Evolutionary conservation across 768 basidiomycete species (phyloP).

Genomic region (Kwoniella europaea): DNA sequence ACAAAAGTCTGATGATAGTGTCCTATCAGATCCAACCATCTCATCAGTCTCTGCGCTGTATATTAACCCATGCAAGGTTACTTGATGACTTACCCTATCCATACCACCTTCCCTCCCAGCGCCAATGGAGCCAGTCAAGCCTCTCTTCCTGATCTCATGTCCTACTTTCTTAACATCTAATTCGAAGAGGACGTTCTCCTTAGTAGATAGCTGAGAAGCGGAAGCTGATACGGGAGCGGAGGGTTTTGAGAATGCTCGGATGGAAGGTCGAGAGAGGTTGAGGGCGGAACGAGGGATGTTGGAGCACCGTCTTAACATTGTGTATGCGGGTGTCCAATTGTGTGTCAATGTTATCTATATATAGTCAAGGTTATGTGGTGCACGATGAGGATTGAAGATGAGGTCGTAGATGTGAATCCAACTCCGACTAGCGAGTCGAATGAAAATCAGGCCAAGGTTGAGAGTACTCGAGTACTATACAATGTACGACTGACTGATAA

Average conservation of each 20-base stretch:
- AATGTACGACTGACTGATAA: slow-evolving; percentile 4
- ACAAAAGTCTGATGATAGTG: slow-evolving; percentile 92
- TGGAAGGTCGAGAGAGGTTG: slow-evolving; percentile 19
- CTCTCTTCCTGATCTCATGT: slow-evolving; percentile 53
- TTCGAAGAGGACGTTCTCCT: slow-evolving; percentile 49
- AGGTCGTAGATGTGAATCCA: background rate
- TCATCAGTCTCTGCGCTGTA: background rate
- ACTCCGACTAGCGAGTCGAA: background rate
- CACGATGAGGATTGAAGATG: background rate
- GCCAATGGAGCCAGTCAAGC: slow-evolving; percentile 41
- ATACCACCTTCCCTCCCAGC: slow-evolving; percentile 50
- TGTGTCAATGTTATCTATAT: background rate
- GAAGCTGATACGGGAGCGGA: slow-evolving; percentile 30
- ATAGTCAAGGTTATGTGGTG: background rate
- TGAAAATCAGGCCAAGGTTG: background rate
- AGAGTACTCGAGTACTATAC: too few relatives aligned
- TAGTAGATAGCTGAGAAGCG: slow-evolving; percentile 22
- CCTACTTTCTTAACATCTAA: slow-evolving; percentile 54
- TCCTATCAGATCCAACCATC: slow-evolving; percentile 66
- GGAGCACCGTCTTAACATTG: slow-evolving; percentile 19
- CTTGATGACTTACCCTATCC: slow-evolving; percentile 49
- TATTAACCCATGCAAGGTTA: background rate
- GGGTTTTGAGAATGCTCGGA: slow-evolving; percentile 31
- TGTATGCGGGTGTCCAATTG: background rate
- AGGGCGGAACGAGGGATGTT: slow-evolving; percentile 30